Base-by-base conservation (phyloP, 352 stramenopile species). In the Phytophthora cryptogea region DNA sequence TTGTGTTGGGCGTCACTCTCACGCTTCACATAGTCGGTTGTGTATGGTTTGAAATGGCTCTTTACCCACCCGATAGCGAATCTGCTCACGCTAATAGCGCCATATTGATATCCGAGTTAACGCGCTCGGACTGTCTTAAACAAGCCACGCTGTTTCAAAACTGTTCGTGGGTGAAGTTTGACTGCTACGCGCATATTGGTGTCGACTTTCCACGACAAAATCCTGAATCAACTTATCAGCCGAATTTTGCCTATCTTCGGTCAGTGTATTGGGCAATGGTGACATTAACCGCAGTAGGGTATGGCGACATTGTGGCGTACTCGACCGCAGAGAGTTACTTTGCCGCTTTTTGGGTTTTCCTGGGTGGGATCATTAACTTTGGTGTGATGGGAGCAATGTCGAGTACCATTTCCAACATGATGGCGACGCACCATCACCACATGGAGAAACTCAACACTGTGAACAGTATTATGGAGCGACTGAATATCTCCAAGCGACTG, bases 221-320 rank as follows among this genome's bases (percentile, higher is more conserved):
- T 11, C 36, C 35, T 0, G 31, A 36, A 0, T 74, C 66, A 4
- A 57, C 52, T 1, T 89, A 89, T 45, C 73, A 68, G 8, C 62
- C 50, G 8, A 72, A 72, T 28, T 84, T 88, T 26, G 76, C 78
- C 27, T 90, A 90, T 40, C 30, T 85, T 3, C 72, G 81, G 0
- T 83, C 81, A 4, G 64, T 90, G 8, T 88, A 89, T 48, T 90
- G 81, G 81, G 64, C 76, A 0, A 80, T 89, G 27, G 76, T 89
- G 7, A 70, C 75, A 23, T 59, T 90, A 1, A 89, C 81, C 13
- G 80, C 73, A 3, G 74, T 90, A 16, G 81, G 81, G 0, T 90
- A 89, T 23, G 81, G 52, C 1, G 52, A 60, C 20, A 60, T 60
- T 10, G 52, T 60, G 3, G 52, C 52, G 5, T 60, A 53, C 35